These are phyloP conservation scores for Physocladia obscura DNA, from an alignment of 192 early-diverging fungal species.

Conservation along the genomic window DNA sequence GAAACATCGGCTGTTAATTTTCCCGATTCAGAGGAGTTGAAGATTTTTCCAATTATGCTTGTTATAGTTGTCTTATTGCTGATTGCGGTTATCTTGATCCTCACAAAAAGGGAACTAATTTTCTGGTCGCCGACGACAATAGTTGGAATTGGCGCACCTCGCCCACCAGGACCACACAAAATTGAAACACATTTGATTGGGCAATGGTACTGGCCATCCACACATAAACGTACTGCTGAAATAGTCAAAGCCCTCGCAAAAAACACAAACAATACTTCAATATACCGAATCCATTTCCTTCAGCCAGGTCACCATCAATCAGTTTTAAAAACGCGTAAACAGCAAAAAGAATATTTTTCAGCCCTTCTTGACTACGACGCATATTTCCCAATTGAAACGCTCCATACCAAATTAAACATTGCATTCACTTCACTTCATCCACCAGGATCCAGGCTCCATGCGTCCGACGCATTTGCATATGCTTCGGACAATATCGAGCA, in stretches of 20 bases:
- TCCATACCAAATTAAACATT: neutral
- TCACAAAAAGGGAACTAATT: too few species aligned
- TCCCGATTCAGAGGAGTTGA: too few species aligned
- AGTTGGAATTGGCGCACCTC: neutral
- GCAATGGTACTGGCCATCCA: slow-evolving; percentile 28
- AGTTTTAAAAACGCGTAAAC: neutral
- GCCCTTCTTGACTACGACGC: neutral
- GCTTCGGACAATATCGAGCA: slow-evolving; percentile 4
- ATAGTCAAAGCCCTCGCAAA: slow-evolving; percentile 19
- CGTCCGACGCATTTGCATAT: slow-evolving; percentile 18
- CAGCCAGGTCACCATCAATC: neutral
- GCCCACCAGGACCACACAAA: neutral
- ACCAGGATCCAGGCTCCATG: neutral
- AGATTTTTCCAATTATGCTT: too few species aligned
- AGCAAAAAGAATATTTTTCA: neutral
- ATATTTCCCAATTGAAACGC: slow-evolving; percentile 10
- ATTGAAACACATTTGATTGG: slow-evolving; percentile 27
- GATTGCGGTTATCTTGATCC: too few species aligned
- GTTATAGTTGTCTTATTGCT: too few species aligned
- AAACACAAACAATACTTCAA: slow-evolving; percentile 23
- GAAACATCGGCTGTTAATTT: too few species aligned
- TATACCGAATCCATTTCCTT: slow-evolving; percentile 10
- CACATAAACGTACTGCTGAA: neutral
- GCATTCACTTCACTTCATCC: neutral
- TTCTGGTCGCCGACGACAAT: too few species aligned